Conservation (phyloP, 2,329 filamentous ascomycete genomes). For the Ophiostoma sp. region DNA sequence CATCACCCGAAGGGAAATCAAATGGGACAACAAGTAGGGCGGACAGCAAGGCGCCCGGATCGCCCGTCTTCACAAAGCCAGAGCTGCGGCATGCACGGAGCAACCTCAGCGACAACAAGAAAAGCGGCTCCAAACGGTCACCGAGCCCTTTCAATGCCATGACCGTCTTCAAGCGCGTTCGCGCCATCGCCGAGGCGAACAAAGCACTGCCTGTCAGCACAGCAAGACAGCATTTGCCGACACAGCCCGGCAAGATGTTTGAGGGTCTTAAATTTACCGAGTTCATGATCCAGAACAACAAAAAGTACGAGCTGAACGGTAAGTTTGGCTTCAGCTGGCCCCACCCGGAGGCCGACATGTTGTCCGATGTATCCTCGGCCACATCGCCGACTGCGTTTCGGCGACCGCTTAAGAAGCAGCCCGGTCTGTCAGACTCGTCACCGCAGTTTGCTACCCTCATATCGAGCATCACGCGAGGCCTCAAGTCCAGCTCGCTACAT, state of each 20-base stretch:
- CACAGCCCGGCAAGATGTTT: constrained; percentile 50
- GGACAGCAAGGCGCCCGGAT: constrained; percentile 19
- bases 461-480: constrained; percentile 40
- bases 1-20: background rate
- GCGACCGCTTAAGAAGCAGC: constrained; percentile 27
- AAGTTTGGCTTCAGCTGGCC: constrained; percentile 50
- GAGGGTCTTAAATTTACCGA: constrained; percentile 57
- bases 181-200: constrained; percentile 37
- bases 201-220: background rate
- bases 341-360: constrained; percentile 33
- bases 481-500: constrained; percentile 40
- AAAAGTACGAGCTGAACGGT: constrained; percentile 60
- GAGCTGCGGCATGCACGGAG: constrained; percentile 60
- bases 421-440: constrained; percentile 26
- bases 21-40: background rate
- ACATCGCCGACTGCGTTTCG: constrained; percentile 31
- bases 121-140: constrained; percentile 47
- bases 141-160: constrained; percentile 59
- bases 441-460: constrained; percentile 37
- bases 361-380: constrained; percentile 24
- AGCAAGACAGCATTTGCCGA: constrained; percentile 26
- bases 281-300: constrained; percentile 54
- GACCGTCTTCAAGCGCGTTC: constrained; percentile 59
- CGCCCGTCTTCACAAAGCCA: constrained; percentile 57
- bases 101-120: constrained; percentile 44